phyloP scores from a whole-genome alignment of 2,329 filamentous ascomycete species.

The Dactylellina cionopaga region DNA sequence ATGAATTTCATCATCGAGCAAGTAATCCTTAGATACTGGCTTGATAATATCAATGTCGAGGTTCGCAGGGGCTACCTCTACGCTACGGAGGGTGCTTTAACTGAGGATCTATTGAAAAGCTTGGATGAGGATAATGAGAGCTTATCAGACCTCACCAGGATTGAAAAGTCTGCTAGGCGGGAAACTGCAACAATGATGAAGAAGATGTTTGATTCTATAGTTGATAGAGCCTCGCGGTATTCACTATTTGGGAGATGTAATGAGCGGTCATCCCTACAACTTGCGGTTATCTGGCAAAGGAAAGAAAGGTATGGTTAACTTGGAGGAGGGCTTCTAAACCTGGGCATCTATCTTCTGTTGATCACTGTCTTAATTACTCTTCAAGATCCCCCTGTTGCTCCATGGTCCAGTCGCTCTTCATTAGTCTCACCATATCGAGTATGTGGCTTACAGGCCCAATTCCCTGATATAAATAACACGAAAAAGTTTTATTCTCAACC shows the following conservation, averaged over 20 bases:
- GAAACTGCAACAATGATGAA: not conserved
- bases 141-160: not conserved
- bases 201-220: not conserved
- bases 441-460: no score
- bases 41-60: not conserved
- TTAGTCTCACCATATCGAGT: no score
- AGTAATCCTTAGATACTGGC: not conserved
- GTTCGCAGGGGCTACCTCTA: not conserved
- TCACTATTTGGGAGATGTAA: not conserved
- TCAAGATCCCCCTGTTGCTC: no score
- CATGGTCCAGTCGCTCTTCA: no score
- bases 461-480: no score
- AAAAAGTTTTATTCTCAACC: no score
- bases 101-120: not conserved
- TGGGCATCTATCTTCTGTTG: no score
- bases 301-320: no score
- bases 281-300: no score
- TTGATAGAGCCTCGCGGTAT: constrained; percentile 5
- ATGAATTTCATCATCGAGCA: not conserved
- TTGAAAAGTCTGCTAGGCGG: not conserved
- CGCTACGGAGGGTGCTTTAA: not conserved
- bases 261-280: no score
- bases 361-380: no score
- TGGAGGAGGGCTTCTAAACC: no score
- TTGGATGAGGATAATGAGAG: not conserved